A percentile compares a stretch with the other conserved stretches of the same genome.
Evolutionary conservation across 2,329 filamentous ascomycete species (phyloP).

Genomic region (Phialemonium atrogriseum): DNA sequence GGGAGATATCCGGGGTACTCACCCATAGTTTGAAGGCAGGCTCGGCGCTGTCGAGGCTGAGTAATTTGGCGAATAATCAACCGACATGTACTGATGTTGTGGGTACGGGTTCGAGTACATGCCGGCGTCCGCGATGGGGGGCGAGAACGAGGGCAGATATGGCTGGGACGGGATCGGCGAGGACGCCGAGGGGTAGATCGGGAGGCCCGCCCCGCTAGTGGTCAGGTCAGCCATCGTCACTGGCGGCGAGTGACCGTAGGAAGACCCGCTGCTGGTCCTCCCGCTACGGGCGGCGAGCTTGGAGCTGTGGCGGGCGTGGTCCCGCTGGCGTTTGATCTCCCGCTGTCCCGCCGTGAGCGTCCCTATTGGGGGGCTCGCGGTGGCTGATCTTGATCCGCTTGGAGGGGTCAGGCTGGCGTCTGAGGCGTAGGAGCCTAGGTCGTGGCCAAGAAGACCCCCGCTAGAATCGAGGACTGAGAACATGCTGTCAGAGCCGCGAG

Average conservation of each 20-base stretch:
- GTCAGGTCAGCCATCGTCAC: constrained; percentile 33
- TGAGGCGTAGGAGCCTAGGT: constrained; percentile 39
- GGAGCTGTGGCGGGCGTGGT: constrained; percentile 49
- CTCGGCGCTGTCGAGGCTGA: constrained; percentile 16
- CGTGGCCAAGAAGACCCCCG: constrained; percentile 32
- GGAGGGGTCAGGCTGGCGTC: constrained; percentile 45
- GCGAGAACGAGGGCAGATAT: constrained; percentile 43
- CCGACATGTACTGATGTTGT: constrained; percentile 19
- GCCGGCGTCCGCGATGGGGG: constrained; percentile 30
- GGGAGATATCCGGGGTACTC: constrained; percentile 10
- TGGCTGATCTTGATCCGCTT: constrained; percentile 41
- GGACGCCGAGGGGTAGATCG: constrained; percentile 43
- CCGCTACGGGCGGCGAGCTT: constrained; percentile 44
- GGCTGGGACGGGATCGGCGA: constrained; percentile 28
- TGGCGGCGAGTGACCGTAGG: constrained; percentile 30
- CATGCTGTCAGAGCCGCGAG: constrained; percentile 6
- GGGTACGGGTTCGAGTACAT: constrained; percentile 25
- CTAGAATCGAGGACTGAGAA: constrained; percentile 21
- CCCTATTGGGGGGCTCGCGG: constrained; percentile 48
- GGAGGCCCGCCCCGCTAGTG: constrained; percentile 29
- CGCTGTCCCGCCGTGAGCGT: constrained; percentile 51
- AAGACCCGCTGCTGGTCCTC: constrained; percentile 31
- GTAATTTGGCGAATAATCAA: constrained; percentile 19
- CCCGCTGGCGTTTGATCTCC: constrained; percentile 52
- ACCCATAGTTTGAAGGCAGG: constrained; percentile 23